phyloP scores from a whole-genome alignment of 495 filamentous ascomycete species.

The Penicillium longicatenatum region DNA sequence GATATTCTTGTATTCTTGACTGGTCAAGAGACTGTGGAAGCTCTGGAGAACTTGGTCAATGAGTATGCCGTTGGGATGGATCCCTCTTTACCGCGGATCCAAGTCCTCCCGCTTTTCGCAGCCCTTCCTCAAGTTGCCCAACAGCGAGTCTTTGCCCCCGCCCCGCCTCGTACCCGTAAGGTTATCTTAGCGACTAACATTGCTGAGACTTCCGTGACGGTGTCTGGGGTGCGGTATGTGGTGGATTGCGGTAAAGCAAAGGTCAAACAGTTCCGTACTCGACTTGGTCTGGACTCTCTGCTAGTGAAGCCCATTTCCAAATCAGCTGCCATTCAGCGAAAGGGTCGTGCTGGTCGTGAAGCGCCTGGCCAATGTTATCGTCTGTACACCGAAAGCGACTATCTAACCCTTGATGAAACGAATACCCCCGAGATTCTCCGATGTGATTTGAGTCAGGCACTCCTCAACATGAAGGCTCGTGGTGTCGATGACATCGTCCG shows the following conservation, averaged over 20 bases:
- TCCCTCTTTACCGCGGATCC: constrained; percentile 71
- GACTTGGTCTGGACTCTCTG: constrained; percentile 86
- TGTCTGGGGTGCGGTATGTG: constrained; percentile 88
- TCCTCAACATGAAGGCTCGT: constrained; percentile 93
- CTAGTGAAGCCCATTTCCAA: constrained; percentile 89
- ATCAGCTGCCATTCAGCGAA: constrained; percentile 88
- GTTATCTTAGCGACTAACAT: constrained; percentile 95
- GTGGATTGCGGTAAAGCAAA: constrained; percentile 94
- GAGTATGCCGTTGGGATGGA: constrained; percentile 72
- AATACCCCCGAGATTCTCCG: constrained; percentile 89
- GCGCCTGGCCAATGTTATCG: constrained; percentile 86
- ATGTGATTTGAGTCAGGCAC: constrained; percentile 78
- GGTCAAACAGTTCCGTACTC: constrained; percentile 84
- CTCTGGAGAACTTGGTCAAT: constrained; percentile 76
- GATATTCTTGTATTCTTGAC: constrained; percentile 94
- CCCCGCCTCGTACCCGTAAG: constrained; percentile 77
- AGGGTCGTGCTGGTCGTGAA: constrained; percentile 92
- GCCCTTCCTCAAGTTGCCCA: constrained; percentile 76
- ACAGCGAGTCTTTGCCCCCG: constrained; percentile 78
- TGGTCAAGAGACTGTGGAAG: constrained; percentile 90
- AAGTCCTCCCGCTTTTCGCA: constrained; percentile 71
- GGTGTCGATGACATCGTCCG: constrained; percentile 79
- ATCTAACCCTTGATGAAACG: constrained; percentile 65
- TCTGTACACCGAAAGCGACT: constrained; percentile 84
- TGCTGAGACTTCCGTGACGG: constrained; percentile 95